These are phyloP conservation scores for Saccharomycopsis capsularis DNA, from an alignment of 805 yeast species.

Conservation along the genomic window DNA sequence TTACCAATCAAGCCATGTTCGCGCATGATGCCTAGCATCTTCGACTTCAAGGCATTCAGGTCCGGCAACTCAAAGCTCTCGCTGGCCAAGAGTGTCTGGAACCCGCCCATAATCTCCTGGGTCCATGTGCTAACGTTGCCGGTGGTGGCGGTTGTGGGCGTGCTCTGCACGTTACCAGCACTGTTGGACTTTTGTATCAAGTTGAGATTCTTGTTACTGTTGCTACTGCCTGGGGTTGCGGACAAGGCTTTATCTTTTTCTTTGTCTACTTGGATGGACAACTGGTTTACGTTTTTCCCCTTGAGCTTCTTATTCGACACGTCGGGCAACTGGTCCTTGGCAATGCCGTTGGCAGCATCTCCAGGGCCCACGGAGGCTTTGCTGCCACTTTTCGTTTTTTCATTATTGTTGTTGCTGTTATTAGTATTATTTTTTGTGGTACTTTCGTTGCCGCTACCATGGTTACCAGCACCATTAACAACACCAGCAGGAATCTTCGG, in stretches of 20 bases:
- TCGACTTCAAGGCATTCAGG: constrained; percentile 52
- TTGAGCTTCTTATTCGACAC: constrained; percentile 1
- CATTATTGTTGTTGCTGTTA: not conserved
- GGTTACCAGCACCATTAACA: constrained; percentile 1
- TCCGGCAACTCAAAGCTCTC: constrained; percentile 84
- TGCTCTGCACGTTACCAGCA: not conserved
- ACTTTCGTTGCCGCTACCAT: not conserved
- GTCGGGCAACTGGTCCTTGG: not conserved
- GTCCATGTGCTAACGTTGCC: constrained; percentile 71
- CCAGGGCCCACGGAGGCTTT: not conserved
- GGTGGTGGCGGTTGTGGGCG: not conserved
- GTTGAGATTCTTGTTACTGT: constrained; percentile 16
- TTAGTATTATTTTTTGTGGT: constrained; percentile 5
- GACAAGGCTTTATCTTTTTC: constrained; percentile 1
- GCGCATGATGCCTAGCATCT: constrained; percentile 76
- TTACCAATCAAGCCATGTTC: constrained; percentile 86
- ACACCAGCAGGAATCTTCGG: constrained; percentile 66
- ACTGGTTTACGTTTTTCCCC: constrained; percentile 16
- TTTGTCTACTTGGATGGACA: constrained; percentile 14
- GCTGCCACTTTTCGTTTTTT: not conserved
- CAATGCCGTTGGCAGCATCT: not conserved
- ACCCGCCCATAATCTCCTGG: constrained; percentile 82
- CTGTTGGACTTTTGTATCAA: constrained; percentile 1
- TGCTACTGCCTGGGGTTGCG: not conserved
- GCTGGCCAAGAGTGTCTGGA: constrained; percentile 71